Base-by-base conservation (phyloP, 106 monocot genomes). In the Gastrodia elata region DNA sequence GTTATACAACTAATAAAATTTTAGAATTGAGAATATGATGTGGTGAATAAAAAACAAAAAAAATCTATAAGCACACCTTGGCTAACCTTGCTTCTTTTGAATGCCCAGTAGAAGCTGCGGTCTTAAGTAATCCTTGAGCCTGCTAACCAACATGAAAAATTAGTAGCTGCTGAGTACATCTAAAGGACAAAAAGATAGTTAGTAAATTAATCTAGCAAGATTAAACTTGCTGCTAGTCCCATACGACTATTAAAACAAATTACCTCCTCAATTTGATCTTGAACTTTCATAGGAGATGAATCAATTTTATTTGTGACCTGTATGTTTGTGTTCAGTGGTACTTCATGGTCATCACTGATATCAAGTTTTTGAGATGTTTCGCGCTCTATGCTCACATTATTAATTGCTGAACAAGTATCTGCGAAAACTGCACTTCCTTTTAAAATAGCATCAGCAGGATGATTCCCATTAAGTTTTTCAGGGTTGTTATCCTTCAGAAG, bases 1-100 rank as follows among this genome's bases (percentile, higher is more conserved):
- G 3, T 58, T 16, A 9, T 32, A 61, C 8, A 6, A 30, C 4
- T 28, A 61, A n/a, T 52, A 32, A 32, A 61, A 61, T 61, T 10
- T 6, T 37, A 16, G 36, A n/a, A 37, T 37, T 16, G 67, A 67
- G 8, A 67, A 67, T 18, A 16, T 67, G 4, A 61, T 10, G 9
- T 61, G 13, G 13, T 20, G 18, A 33, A 34, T 64, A 33, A 32
- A 67, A 67, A 20, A 67, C 6, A 5, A 37, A 8, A 37, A 15
- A 35, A 67, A 0, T 28, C 61, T 67, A 70, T 34, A 8, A 73
- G 35, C 88, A 84, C 86, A 97, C 96, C 85, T 87, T 88, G 42
- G 92, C 92, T 81, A 97, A 83, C 74, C 96, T 86, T 43, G 96
- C 96, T 65, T 97, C 92, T 84, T 97, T 97, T 83, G 96, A 92